Evolutionary conservation across 345 rosid genomes (phyloP).

Genomic region (Eucalyptus sp.): DNA sequence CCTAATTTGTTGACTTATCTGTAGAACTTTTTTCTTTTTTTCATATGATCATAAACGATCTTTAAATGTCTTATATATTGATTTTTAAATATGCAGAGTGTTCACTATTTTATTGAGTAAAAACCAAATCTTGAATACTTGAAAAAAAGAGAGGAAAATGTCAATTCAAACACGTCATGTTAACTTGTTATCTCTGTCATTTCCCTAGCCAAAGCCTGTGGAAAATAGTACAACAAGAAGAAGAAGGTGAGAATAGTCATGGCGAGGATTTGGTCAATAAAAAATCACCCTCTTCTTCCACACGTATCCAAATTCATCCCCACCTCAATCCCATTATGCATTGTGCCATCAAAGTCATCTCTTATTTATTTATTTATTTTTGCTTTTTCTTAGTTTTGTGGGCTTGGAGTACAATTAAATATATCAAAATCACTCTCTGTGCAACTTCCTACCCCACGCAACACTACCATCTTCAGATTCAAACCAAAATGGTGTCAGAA

Average conservation of each 20-base stretch:
- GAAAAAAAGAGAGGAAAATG: not conserved
- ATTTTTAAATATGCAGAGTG: not conserved
- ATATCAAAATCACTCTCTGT: not conserved
- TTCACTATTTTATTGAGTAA: not conserved
- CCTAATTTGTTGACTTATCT: not conserved
- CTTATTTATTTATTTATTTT: not conserved
- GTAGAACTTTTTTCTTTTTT: not conserved
- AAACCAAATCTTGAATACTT: not conserved
- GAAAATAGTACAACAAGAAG: not conserved
- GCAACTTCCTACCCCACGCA: not conserved
- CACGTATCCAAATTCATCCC: not conserved
- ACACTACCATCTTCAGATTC: not conserved
- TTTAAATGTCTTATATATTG: not conserved
- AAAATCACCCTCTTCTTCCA: not conserved
- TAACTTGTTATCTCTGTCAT: not conserved
- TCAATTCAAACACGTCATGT: not conserved
- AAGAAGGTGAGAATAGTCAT: not conserved
- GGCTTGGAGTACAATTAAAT: not conserved
- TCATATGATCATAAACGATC: not conserved
- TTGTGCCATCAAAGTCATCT: not conserved
- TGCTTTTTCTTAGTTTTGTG: not conserved
- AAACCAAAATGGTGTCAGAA: not conserved
- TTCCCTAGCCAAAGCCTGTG: not conserved
- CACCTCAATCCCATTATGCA: not conserved
- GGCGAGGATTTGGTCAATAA: not conserved